Evolutionary conservation across 2,329 filamentous ascomycete species (phyloP).

Genomic region (Hypoxylon sp.): DNA sequence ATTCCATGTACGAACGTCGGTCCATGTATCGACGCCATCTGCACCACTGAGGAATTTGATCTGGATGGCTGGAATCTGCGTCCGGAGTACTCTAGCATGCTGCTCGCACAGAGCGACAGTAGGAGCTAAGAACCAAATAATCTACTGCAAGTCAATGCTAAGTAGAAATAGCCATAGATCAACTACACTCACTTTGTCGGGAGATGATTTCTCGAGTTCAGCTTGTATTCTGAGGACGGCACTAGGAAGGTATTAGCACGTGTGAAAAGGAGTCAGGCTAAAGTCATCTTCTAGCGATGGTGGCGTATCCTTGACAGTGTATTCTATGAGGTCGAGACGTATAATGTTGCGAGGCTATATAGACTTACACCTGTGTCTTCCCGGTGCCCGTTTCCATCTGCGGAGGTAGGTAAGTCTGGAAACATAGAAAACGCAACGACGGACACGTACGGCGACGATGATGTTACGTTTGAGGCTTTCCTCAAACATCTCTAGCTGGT

Average conservation of each 20-base stretch:
- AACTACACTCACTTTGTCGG: constrained; percentile 65
- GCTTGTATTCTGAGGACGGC: constrained; percentile 76
- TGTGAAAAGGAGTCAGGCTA: neutral
- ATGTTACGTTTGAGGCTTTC: constrained; percentile 77
- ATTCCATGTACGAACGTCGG: constrained; percentile 76
- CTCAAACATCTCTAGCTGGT: constrained; percentile 83
- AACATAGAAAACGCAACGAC: neutral
- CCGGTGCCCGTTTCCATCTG: constrained; percentile 85
- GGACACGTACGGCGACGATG: constrained; percentile 74
- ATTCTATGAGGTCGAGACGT: neutral
- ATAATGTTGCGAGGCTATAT: neutral
- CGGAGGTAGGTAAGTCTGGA: constrained; percentile 14
- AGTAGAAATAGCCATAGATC: neutral
- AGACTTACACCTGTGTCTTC: constrained; percentile 80
- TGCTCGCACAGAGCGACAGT: constrained; percentile 78
- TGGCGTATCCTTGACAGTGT: neutral
- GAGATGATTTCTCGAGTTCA: constrained; percentile 70
- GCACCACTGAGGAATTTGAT: constrained; percentile 76
- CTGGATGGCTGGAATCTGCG: constrained; percentile 72
- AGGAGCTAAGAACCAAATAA: constrained; percentile 81
- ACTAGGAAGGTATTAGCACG: constrained; percentile 58
- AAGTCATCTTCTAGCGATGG: constrained; percentile 19
- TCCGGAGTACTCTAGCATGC: constrained; percentile 72
- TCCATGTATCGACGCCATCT: constrained; percentile 82
- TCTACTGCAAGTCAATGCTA: constrained; percentile 56